Evolutionary conservation across 805 yeast genomes (phyloP).

Genomic region (Candida multigemmis): DNA sequence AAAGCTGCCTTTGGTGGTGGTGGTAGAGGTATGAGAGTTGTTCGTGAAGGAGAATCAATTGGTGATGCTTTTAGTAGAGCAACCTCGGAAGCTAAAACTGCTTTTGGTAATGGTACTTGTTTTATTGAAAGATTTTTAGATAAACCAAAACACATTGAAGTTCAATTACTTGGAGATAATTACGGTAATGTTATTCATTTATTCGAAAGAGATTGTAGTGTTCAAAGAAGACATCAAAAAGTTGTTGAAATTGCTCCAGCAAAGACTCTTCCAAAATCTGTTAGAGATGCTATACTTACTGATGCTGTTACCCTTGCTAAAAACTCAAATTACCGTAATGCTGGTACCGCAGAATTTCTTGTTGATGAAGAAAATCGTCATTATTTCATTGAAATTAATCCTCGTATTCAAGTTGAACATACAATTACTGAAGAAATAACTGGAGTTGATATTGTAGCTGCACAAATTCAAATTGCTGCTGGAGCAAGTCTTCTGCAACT

Average conservation of each 20-base stretch:
- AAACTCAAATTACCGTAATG: constrained; percentile 85
- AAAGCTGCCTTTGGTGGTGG: constrained; percentile 99
- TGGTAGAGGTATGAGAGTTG: constrained; percentile 99
- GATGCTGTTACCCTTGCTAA: constrained; percentile 93
- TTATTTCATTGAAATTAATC: constrained; percentile 96
- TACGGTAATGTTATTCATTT: constrained; percentile 93
- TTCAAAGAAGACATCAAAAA: constrained; percentile 98
- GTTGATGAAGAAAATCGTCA: constrained; percentile 92
- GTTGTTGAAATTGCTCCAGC: constrained; percentile 99
- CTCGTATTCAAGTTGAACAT: constrained; percentile 96
- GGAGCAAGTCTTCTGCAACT: constrained; percentile 91
- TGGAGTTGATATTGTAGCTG: constrained; percentile 95
- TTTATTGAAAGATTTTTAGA: constrained; percentile 93
- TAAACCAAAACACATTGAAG: constrained; percentile 97
- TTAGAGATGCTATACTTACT: constrained; percentile 84
- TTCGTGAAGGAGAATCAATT: constrained; percentile 89
- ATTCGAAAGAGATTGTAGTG: constrained; percentile 98
- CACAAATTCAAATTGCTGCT: constrained; percentile 97
- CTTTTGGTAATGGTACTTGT: constrained; percentile 98
- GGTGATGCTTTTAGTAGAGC: constrained; percentile 91
- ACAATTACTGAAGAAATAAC: constrained; percentile 98
- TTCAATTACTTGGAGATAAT: constrained; percentile 87
- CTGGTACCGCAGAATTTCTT: constrained; percentile 97
- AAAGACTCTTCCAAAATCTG: constrained; percentile 69
- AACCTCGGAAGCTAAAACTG: constrained; percentile 83